Conservation (phyloP, 176 grass and related monocot species). For the Aechmea fasciata region DNA sequence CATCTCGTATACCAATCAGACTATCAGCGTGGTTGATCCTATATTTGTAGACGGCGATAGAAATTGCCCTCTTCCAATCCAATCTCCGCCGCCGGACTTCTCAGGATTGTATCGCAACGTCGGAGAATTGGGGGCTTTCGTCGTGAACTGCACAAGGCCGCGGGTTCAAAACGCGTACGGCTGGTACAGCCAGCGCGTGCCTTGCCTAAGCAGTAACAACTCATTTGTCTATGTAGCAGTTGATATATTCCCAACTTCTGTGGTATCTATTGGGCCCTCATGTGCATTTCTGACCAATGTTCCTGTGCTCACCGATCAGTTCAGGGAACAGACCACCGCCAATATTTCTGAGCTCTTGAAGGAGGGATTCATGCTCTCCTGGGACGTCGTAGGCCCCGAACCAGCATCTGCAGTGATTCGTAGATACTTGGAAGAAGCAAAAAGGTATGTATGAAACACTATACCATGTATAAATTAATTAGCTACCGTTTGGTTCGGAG, state of each 20-base stretch:
- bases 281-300: conserved; percentile 7
- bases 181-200: not conserved
- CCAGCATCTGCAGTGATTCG: not conserved
- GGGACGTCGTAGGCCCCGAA: too few relatives aligned
- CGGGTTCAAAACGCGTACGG: conserved; percentile 4
- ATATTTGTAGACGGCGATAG: not conserved
- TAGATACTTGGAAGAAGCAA: not conserved
- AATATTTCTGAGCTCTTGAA: not conserved
- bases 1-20: conserved; percentile 8
- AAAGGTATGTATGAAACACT: too few relatives aligned
- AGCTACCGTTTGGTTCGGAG: too few relatives aligned
- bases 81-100: not conserved
- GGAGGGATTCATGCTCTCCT: not conserved
- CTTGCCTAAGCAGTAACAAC: conserved; percentile 12
- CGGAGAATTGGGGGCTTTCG: not conserved
- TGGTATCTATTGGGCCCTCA: conserved; percentile 10
- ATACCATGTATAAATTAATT: too few relatives aligned
- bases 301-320: not conserved
- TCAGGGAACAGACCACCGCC: not conserved
- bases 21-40: conserved; percentile 17
- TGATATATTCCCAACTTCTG: too few relatives aligned
- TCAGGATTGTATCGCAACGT: not conserved
- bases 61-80: conserved; percentile 6
- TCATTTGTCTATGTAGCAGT: conserved; percentile 10
- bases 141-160: conserved; percentile 18